Evolutionary conservation across 179 eudicot genomes (phyloP).

Genomic region (Nepenthes alata): DNA sequence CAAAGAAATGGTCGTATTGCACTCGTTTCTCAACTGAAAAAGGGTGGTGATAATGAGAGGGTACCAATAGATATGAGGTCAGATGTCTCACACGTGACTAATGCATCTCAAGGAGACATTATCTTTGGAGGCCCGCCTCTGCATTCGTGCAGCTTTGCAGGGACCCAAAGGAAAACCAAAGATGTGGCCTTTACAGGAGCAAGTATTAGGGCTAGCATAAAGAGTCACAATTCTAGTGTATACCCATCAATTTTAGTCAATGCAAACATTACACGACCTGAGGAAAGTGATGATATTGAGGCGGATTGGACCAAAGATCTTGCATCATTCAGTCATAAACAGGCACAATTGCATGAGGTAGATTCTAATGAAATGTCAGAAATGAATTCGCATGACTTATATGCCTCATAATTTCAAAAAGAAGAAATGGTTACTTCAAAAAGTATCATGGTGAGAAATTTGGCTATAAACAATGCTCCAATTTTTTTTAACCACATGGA

Average conservation of each 20-base stretch:
- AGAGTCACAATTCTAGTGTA: conserved; percentile 4
- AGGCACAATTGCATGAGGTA: no score
- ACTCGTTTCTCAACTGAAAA: conserved; percentile 21
- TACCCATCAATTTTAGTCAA: conserved; percentile 28
- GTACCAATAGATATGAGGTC: conserved; percentile 33
- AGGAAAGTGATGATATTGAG: conserved; percentile 15
- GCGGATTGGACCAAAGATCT: conserved; percentile 6
- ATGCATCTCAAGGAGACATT: conserved; percentile 41
- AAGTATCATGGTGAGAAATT: no score
- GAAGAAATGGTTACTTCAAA: no score
- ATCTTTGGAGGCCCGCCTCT: conserved; percentile 20
- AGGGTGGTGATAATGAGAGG: conserved; percentile 16
- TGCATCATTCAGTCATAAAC: background rate
- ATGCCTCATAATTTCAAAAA: no score
- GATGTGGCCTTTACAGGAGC: conserved; percentile 12
- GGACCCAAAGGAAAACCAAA: conserved; percentile 22
- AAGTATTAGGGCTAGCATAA: conserved; percentile 10
- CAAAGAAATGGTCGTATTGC: conserved; percentile 23
- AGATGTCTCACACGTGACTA: conserved; percentile 41
- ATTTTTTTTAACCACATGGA: no score
- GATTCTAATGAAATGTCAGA: no score
- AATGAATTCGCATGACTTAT: no score
- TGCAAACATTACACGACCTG: conserved; percentile 15
- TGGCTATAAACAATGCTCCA: no score
- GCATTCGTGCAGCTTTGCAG: conserved; percentile 19